Evolutionary conservation across 2,329 filamentous ascomycete genomes (phyloP).

Genomic region (Coniochaeta hoffmannii): DNA sequence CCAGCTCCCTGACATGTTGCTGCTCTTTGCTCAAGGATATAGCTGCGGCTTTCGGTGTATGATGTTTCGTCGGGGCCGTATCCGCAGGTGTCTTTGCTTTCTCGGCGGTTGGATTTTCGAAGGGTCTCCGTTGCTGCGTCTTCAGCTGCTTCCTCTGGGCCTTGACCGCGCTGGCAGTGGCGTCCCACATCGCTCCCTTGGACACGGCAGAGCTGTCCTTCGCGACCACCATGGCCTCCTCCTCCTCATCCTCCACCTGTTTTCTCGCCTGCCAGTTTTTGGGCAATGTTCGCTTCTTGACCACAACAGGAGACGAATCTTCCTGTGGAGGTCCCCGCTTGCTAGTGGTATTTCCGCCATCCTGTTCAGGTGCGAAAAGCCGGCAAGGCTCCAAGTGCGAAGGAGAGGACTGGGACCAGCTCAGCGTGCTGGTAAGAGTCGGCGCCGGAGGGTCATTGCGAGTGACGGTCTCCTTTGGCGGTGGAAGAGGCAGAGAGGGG

Average conservation of each 20-base stretch:
- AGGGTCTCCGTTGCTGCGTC: constrained; percentile 47
- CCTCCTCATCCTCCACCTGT: constrained; percentile 26
- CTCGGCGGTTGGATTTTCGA: constrained; percentile 30
- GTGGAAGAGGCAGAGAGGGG: constrained; percentile 18
- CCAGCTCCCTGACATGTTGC: constrained; percentile 71
- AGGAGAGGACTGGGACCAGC: constrained; percentile 66
- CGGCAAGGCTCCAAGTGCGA: constrained; percentile 36
- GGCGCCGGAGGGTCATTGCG: constrained; percentile 12
- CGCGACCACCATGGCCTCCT: constrained; percentile 5
- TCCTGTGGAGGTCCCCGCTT: constrained; percentile 36
- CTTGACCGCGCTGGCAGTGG: constrained; percentile 65
- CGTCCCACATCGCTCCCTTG: constrained; percentile 56
- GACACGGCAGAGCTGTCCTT: constrained; percentile 21
- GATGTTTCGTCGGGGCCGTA: constrained; percentile 29
- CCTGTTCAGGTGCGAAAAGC: background rate
- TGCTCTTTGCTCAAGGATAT: constrained; percentile 83
- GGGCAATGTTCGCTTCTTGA: constrained; percentile 62
- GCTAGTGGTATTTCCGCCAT: constrained; percentile 13
- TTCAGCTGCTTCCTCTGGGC: constrained; percentile 70
- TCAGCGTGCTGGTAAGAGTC: constrained; percentile 32
- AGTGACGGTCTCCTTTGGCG: background rate
- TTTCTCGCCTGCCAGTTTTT: constrained; percentile 26
- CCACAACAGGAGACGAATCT: constrained; percentile 21
- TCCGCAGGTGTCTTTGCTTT: constrained; percentile 37
- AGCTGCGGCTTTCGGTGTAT: constrained; percentile 35